Evolutionary conservation across 2,329 filamentous ascomycete species (phyloP).

Genomic region (Sordariomycetes sp.): DNA sequence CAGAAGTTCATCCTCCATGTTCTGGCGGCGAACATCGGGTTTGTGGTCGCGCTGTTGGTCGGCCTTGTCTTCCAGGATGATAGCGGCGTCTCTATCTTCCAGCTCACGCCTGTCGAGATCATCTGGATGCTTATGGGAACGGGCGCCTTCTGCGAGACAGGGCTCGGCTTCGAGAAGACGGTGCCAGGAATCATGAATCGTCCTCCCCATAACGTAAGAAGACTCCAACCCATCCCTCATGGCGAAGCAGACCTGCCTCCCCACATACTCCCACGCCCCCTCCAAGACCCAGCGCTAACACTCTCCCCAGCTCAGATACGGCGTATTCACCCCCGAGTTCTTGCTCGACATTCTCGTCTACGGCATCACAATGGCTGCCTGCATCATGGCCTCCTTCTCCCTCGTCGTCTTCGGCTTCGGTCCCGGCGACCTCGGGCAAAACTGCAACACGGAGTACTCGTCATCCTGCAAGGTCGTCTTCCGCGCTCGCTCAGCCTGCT

Average conservation of each 20-base stretch:
- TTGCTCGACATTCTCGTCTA: conserved; percentile 50
- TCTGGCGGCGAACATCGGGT: conserved; percentile 52
- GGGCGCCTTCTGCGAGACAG: conserved; percentile 57
- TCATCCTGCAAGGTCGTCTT: conserved; percentile 43
- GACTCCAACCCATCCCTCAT: background rate
- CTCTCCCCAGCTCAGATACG: conserved; percentile 20
- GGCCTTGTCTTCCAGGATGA: conserved; percentile 56
- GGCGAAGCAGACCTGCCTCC: no score
- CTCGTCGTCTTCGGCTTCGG: conserved; percentile 41
- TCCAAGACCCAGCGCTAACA: conserved; percentile 17
- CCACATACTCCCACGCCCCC: conserved; percentile 19
- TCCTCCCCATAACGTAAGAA: conserved; percentile 47
- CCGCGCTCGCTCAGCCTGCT: conserved; percentile 51
- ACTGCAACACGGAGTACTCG: conserved; percentile 42
- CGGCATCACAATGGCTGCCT: conserved; percentile 48
- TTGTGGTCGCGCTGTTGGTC: conserved; percentile 52
- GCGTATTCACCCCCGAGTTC: conserved; percentile 53
- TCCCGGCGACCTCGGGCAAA: conserved; percentile 37
- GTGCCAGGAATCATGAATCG: conserved; percentile 53
- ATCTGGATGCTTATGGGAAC: conserved; percentile 64
- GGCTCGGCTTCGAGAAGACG: conserved; percentile 55
- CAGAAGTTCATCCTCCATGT: conserved; percentile 63
- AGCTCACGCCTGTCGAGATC: conserved; percentile 56
- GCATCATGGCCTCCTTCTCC: conserved; percentile 43
- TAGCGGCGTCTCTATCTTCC: conserved; percentile 50